phyloP scores from a whole-genome alignment of 495 filamentous ascomycete genomes.

The Astrothelium macrocarpum region DNA sequence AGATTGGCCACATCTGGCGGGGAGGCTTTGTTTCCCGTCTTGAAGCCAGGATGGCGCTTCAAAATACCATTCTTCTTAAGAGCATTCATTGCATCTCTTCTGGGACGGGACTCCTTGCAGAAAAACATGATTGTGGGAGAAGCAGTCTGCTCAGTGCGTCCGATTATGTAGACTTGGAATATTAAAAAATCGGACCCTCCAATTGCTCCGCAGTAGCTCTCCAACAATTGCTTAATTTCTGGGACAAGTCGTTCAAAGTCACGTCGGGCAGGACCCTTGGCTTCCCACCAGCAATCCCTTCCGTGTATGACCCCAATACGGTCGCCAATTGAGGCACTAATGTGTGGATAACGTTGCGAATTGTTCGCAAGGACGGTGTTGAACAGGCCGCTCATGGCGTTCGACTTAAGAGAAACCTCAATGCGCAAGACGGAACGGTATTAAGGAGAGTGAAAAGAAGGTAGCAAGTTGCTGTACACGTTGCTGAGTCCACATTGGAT shows the following conservation, averaged over 20 bases:
- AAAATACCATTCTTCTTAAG: neutral
- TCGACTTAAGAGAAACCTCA: neutral
- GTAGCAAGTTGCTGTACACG: neutral
- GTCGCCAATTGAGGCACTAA: neutral
- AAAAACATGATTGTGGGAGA: neutral
- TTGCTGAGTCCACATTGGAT: neutral
- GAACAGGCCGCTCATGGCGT: neutral
- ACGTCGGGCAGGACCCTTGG: neutral
- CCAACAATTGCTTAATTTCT: neutral
- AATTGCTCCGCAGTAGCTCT: neutral
- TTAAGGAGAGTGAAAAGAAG: neutral
- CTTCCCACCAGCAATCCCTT: constrained; percentile 4
- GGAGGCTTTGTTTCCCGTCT: neutral
- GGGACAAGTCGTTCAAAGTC: neutral
- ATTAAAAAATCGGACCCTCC: neutral
- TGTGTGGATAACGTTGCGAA: neutral
- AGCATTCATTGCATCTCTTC: neutral
- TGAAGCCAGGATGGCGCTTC: neutral
- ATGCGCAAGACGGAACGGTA: neutral
- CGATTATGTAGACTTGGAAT: neutral
- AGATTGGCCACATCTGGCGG: neutral
- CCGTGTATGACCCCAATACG: neutral
- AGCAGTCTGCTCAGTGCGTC: neutral
- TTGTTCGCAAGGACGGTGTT: neutral
- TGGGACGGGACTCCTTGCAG: neutral